phyloP scores from a whole-genome alignment of 345 rosid species.

The Microcos paniculata region DNA sequence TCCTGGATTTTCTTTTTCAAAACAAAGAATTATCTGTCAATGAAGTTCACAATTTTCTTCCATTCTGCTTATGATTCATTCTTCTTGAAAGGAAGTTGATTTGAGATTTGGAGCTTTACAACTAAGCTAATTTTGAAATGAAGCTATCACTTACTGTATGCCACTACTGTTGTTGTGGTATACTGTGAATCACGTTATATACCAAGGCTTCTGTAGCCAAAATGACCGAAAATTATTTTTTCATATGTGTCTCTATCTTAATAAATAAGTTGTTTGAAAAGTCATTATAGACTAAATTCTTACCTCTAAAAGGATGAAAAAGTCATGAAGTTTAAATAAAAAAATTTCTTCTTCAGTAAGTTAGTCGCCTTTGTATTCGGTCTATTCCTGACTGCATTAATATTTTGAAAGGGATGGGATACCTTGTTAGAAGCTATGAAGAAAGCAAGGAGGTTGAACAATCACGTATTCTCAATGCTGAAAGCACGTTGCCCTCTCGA shows the following conservation, averaged over 20 bases:
- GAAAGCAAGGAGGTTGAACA: slow-evolving; percentile 94
- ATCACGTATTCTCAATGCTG: slow-evolving; percentile 96
- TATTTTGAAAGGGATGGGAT: slow-evolving; percentile 79
- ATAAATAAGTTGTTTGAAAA: not conserved
- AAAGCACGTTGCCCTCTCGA: slow-evolving; percentile 97
- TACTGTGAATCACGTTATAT: not conserved
- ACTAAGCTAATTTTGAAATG: not conserved
- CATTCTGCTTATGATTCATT: not conserved
- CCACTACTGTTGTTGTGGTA: not conserved
- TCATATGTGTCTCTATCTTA: not conserved
- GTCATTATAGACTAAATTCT: not conserved
- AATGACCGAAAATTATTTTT: not conserved
- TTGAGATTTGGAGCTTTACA: not conserved
- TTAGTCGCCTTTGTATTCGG: not conserved
- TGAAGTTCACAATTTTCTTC: not conserved
- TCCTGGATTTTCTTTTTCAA: not conserved
- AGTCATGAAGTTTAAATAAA: not conserved
- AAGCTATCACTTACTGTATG: not conserved
- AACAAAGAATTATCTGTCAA: not conserved
- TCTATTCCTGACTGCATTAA: not conserved
- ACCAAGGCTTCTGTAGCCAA: not conserved
- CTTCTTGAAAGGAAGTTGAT: not conserved
- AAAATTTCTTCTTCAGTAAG: not conserved
- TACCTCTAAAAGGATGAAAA: not conserved
- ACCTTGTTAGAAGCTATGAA: slow-evolving; percentile 86